Evolutionary conservation across 345 rosid species (phyloP), one percentile per base, ranked within the genome.

Genomic region (Brassica incana): DNA sequence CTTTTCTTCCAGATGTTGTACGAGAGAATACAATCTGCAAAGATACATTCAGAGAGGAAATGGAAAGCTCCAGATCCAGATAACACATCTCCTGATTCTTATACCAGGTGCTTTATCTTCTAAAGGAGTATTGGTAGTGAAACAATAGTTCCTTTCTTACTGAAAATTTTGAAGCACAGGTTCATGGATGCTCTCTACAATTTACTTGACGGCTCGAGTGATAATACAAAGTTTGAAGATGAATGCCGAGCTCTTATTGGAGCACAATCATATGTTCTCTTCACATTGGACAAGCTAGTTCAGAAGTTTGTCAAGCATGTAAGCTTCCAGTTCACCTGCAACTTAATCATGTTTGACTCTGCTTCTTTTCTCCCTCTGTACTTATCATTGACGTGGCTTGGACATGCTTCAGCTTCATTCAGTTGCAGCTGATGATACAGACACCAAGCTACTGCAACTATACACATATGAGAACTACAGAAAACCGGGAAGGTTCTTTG

Each of bases 211-310:
- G 99, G 99, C 68, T 88, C 97, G 30, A 91, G 91, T 23, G 97
- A 93, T 78, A 95, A 91, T 85, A 85, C 92, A 36, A 95, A 93
- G 86, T 95, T 95, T 77, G 99, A 95, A 86, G 99, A 95, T 78
- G 99, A 93, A 32, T 95, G 99, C 71, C 95, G 98, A 56, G 91
- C 98, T 83, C 91, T 91, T 72, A 90, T 95, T 67, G 99, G 99
- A 78, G 90, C 98, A 68, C 99, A 93, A 75, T 95, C 99, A 43
- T 95, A 95, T 68, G 83, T 95, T 63, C 87, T 95, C 6, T 95
- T 95, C 84, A 95, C 99, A 25, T 83, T 95, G 87, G 99, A 95
- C 86, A 95, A 95, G 80, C 84, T 95, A 81, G 91, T 95, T 38
- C 91, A 87, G 83, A 93, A 93, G 88, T 88, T 93, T 75, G 97